Conservation (phyloP, 192 early-diverging fungal species). For the Haplosporangium gracile region DNA sequence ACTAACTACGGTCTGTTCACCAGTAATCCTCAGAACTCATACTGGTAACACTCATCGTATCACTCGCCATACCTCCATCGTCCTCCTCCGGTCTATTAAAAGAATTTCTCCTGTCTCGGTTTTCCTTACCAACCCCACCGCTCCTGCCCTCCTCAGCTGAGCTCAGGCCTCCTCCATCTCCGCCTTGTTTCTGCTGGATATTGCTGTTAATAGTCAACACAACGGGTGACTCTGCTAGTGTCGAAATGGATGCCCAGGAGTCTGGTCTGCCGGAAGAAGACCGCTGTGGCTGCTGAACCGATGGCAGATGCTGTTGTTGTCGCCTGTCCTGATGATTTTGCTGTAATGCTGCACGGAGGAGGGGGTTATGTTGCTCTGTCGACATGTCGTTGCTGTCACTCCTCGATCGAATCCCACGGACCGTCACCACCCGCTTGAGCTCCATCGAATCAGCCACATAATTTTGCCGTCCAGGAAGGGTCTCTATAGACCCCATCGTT, state of each 20-base stretch:
- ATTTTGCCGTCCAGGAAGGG: not conserved
- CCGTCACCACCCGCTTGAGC: not conserved
- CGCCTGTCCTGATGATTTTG: not conserved
- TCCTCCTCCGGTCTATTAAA: not conserved
- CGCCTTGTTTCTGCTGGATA: not conserved
- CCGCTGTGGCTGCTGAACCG: not conserved
- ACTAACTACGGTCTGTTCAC: not conserved
- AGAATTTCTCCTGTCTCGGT: not conserved
- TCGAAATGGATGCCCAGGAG: constrained; percentile 31
- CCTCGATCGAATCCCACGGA: not conserved
- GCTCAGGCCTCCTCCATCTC: not conserved
- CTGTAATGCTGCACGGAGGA: not conserved
- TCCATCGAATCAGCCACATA: not conserved
- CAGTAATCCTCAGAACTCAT: constrained; percentile 56
- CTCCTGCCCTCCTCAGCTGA: not conserved
- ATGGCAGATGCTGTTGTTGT: not conserved
- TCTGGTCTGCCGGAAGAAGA: not conserved
- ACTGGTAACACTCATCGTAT: constrained; percentile 40
- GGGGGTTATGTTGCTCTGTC: constrained; percentile 18
- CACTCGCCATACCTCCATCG: constrained; percentile 32
- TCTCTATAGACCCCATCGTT: constrained; percentile 15
- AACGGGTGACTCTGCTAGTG: not conserved
- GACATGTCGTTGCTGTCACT: constrained; percentile 5
- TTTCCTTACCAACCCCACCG: not conserved
- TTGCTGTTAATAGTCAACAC: not conserved